Evolutionary conservation across 495 filamentous ascomycete genomes (phyloP).

Genomic region (Podospora didyma): DNA sequence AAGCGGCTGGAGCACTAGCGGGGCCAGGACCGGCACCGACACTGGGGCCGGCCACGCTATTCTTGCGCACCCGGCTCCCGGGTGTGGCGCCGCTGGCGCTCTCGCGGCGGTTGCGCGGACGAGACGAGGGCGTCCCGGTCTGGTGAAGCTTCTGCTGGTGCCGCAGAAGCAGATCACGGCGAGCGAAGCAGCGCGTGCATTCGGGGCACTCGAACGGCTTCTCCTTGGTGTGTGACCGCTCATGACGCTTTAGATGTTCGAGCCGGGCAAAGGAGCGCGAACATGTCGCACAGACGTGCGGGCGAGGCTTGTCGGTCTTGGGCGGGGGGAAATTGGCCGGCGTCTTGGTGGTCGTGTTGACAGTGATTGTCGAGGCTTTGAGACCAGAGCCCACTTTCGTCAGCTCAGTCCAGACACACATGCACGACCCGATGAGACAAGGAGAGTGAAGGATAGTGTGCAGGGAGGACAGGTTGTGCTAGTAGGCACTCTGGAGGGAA

Average conservation of each 20-base stretch:
- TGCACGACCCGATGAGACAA: too few relatives aligned
- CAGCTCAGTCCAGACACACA: conserved; percentile 6
- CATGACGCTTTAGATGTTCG: conserved; percentile 96
- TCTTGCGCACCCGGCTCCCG: conserved; percentile 78
- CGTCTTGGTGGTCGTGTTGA: conserved; percentile 47
- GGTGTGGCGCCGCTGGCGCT: conserved; percentile 73
- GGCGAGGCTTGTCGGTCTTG: conserved; percentile 95
- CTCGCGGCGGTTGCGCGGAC: conserved; percentile 82
- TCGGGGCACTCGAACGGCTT: conserved; percentile 99
- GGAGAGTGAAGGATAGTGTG: too few relatives aligned
- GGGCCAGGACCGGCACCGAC: conserved; percentile 37
- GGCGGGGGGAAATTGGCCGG: conserved; percentile 62
- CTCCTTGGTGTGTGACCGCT: conserved; percentile 98
- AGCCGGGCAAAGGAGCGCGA: conserved; percentile 88
- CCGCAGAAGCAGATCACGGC: conserved; percentile 84
- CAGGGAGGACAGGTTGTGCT: too few relatives aligned
- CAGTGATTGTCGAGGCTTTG: conserved; percentile 48
- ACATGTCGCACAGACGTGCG: conserved; percentile 92
- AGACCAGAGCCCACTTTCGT: conserved; percentile 12
- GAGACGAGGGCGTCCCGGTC: conserved; percentile 86
- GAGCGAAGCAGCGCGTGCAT: conserved; percentile 91
- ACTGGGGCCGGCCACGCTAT: conserved; percentile 66
- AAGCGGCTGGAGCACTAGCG: conserved; percentile 35
- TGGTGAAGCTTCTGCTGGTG: conserved; percentile 99
- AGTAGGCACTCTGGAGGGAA: too few relatives aligned